Conservation (phyloP, 2,329 filamentous ascomycete species). For the Clonostachys sp. region DNA sequence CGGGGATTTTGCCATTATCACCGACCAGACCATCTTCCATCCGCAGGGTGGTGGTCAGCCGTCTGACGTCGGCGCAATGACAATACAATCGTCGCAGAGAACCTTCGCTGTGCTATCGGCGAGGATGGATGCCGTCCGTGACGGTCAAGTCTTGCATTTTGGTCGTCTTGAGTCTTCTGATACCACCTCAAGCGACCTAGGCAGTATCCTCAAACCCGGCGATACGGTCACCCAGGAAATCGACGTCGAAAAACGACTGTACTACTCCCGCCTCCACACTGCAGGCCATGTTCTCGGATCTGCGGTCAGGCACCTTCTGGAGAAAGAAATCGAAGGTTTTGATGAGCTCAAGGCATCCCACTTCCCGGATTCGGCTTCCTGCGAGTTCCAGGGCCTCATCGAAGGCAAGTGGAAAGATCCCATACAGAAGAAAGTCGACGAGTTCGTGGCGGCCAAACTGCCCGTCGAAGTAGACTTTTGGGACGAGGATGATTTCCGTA, state of each 20-base stretch:
- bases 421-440: constrained; percentile 43
- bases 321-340: constrained; percentile 42
- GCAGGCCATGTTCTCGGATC: too few species aligned
- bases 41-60: too few species aligned
- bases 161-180: too few species aligned
- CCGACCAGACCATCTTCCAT: too few species aligned
- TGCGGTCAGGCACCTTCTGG: not conserved
- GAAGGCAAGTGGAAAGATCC: constrained; percentile 55
- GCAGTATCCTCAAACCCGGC: not conserved
- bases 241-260: too few species aligned
- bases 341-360: constrained; percentile 70
- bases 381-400: constrained; percentile 65
- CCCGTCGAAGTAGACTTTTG: constrained; percentile 6
- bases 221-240: constrained; percentile 11
- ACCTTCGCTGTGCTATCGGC: too few species aligned
- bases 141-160: constrained; percentile 8
- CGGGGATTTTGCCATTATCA: too few species aligned
- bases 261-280: too few species aligned
- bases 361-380: constrained; percentile 61
- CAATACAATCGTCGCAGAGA: too few species aligned
- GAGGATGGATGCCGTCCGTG: constrained; percentile 9
- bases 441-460: constrained; percentile 4
- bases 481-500: not conserved
- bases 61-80: too few species aligned
- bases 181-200: not conserved